A percentile compares a stretch with the other conserved stretches of the same genome.
Conservation (phyloP, 1,284 basidiomycete genomes). For the Marasmius sp. region DNA sequence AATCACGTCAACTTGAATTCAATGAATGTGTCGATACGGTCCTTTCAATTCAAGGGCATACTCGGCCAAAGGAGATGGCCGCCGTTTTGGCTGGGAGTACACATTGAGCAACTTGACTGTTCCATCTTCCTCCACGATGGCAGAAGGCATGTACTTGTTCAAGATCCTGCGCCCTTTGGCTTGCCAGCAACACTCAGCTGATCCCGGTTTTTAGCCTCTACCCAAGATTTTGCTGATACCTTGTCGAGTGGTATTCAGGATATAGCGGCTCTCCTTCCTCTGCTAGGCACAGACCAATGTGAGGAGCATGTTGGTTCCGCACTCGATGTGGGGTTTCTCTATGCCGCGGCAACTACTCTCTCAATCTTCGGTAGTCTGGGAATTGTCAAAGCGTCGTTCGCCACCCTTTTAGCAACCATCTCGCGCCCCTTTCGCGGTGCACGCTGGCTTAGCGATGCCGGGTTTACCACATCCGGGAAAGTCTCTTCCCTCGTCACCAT, state of each 20-base stretch:
- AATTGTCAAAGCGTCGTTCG: slow-evolving; percentile 3
- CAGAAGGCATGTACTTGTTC: too few relatives aligned
- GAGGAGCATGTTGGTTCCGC: slow-evolving; percentile 6
- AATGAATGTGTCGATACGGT: too few relatives aligned
- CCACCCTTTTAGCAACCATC: slow-evolving; percentile 1
- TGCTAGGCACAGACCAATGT: slow-evolving; percentile 11
- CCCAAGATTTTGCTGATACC: background rate
- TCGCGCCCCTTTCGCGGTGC: background rate
- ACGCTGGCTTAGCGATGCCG: background rate
- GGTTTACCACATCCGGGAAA: background rate
- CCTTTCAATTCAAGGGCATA: too few relatives aligned
- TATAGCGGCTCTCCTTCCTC: slow-evolving; percentile 6
- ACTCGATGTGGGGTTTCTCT: slow-evolving; percentile 7
- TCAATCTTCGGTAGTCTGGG: slow-evolving; percentile 12
- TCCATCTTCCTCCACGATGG: too few relatives aligned
- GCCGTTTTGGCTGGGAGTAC: too few relatives aligned
- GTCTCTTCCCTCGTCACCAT: background rate
- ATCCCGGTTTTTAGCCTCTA: too few relatives aligned
- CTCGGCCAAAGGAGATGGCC: too few relatives aligned
- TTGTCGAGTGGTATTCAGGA: slow-evolving; percentile 6
- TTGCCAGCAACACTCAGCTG: too few relatives aligned
- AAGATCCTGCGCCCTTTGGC: too few relatives aligned
- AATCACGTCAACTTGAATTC: too few relatives aligned
- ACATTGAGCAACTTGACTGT: too few relatives aligned
- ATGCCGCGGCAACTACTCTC: slow-evolving; percentile 7